Evolutionary conservation across 352 stramenopile genomes (phyloP).

Genomic region (Phytophthora macrochlamydospora): DNA sequence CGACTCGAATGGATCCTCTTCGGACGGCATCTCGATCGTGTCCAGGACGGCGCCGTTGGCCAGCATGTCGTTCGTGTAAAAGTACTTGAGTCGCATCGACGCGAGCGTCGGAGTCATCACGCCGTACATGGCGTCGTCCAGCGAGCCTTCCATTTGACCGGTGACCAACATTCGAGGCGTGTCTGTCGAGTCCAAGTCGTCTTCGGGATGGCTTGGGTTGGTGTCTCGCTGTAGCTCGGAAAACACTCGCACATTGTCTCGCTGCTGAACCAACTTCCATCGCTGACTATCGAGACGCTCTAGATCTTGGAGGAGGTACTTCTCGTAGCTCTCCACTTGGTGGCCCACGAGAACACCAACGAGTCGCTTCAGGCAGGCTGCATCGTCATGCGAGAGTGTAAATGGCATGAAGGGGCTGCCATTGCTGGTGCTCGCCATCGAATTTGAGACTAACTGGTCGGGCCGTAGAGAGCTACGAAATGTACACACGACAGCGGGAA

Average conservation of each 20-base stretch:
- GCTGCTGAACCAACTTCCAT: constrained; percentile 38
- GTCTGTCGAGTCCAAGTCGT: constrained; percentile 11
- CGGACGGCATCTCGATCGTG: constrained; percentile 38
- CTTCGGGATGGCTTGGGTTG: constrained; percentile 1
- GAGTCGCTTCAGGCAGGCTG: constrained; percentile 32
- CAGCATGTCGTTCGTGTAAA: constrained; percentile 41
- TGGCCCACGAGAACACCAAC: constrained; percentile 35
- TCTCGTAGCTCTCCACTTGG: constrained; percentile 34
- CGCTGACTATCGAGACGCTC: constrained; percentile 28
- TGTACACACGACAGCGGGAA: not conserved
- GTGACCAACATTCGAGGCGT: constrained; percentile 28
- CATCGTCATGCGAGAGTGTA: constrained; percentile 21
- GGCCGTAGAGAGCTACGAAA: not conserved
- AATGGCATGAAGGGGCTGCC: constrained; percentile 37
- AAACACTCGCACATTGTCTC: constrained; percentile 36
- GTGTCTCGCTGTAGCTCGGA: constrained; percentile 14
- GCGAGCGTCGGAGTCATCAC: constrained; percentile 37
- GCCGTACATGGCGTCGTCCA: constrained; percentile 53
- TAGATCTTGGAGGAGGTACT: constrained; percentile 31
- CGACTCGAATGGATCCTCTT: constrained; percentile 48
- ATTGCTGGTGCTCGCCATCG: constrained; percentile 9
- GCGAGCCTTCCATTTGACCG: constrained; percentile 29
- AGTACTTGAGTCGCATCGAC: constrained; percentile 50
- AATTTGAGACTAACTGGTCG: not conserved
- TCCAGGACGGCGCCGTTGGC: constrained; percentile 43